phyloP scores from a whole-genome alignment of 495 filamentous ascomycete genomes.

The Letharia columbiana region DNA sequence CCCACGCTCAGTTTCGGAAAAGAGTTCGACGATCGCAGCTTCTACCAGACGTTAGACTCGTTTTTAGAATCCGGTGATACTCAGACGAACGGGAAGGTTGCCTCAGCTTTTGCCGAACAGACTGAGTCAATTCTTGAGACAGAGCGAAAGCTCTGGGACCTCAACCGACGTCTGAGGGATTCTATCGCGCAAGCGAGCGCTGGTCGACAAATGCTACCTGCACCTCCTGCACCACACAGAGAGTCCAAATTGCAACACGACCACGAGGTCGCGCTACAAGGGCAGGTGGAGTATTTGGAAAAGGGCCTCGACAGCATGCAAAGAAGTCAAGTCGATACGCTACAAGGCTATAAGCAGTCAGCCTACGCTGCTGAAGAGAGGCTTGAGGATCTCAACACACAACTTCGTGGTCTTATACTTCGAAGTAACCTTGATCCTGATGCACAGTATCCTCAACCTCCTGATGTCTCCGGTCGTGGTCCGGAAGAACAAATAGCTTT shows the following conservation, averaged over 20 bases:
- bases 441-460: conserved; percentile 41
- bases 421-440: conserved; percentile 39
- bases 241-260: conserved; percentile 8
- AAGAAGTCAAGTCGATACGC: conserved; percentile 23
- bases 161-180: conserved; percentile 61
- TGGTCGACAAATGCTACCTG: conserved; percentile 30
- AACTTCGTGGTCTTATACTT: conserved; percentile 42
- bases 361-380: conserved; percentile 35
- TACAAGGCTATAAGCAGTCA: conserved; percentile 22
- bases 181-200: conserved; percentile 56
- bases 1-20: conserved; percentile 38
- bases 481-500: conserved; percentile 47
- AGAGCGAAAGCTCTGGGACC: conserved; percentile 59
- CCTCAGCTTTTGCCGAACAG: conserved; percentile 21
- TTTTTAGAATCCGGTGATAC: conserved; percentile 45
- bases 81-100: conserved; percentile 26
- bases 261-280: conserved; percentile 30
- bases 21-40: conserved; percentile 70
- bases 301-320: conserved; percentile 37
- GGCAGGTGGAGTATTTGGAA: conserved; percentile 47
- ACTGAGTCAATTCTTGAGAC: conserved; percentile 46
- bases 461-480: conserved; percentile 36
- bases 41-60: conserved; percentile 65
- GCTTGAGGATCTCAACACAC: conserved; percentile 44
- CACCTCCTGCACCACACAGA: conserved; percentile 20